phyloP scores from a whole-genome alignment of 106 monocot genomes.

The Hemerocallis citrina region DNA sequence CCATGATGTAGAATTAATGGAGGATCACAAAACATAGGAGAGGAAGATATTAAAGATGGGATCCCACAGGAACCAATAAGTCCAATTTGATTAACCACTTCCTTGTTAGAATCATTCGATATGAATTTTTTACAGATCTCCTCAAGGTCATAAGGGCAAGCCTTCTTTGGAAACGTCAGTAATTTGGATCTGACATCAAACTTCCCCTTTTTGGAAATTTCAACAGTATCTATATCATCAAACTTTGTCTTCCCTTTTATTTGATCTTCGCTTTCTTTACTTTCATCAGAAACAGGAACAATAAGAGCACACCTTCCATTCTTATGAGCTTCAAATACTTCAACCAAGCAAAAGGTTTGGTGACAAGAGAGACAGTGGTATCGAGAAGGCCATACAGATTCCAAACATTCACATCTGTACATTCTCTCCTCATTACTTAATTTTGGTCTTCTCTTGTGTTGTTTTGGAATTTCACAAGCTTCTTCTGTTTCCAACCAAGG shows the following conservation, averaged over 20 bases:
- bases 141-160: conserved; percentile 64
- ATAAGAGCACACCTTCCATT: conserved; percentile 46
- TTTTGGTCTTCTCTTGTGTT: conserved; percentile 59
- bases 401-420: conserved; percentile 88
- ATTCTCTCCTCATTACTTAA: conserved; percentile 47
- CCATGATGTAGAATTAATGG: conserved; percentile 12
- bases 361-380: conserved; percentile 83
- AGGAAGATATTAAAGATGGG: conserved; percentile 40
- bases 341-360: conserved; percentile 42
- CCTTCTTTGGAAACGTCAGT: conserved; percentile 26
- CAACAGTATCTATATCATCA: conserved; percentile 24
- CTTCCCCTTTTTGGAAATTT: conserved; percentile 20
- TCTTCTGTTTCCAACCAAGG: conserved; percentile 57
- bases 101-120: conserved; percentile 59
- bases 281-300: conserved; percentile 32
- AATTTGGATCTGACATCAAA: conserved; percentile 23
- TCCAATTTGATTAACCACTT: conserved; percentile 79
- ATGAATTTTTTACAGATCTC: conserved; percentile 63
- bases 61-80: conserved; percentile 75
- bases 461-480: conserved; percentile 40
- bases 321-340: conserved; percentile 57
- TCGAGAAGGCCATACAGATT: conserved; percentile 84
- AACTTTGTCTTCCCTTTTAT: conserved; percentile 28
- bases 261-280: conserved; percentile 35
- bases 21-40: conserved; percentile 25